Conservation (phyloP, 495 filamentous ascomycete genomes). For the Polyplosphaeria fusca region DNA sequence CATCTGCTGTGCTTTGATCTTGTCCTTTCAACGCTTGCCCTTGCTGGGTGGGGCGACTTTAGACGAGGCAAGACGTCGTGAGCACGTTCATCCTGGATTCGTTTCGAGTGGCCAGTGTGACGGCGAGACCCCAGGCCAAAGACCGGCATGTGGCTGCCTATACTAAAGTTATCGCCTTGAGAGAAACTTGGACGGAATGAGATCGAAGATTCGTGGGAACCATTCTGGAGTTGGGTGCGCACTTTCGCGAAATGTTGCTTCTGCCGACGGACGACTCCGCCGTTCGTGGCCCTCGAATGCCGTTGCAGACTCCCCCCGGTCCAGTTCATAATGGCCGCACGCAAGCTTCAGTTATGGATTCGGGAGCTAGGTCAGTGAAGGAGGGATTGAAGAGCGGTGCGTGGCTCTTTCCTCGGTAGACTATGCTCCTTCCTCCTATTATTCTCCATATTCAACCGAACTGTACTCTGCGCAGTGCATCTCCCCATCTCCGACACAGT, state of each 20-base stretch:
- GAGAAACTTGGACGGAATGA: constrained; percentile 24
- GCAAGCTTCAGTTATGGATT: no score
- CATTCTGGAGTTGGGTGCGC: constrained; percentile 27
- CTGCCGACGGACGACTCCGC: constrained; percentile 23
- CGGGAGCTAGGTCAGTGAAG: no score
- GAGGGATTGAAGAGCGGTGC: no score
- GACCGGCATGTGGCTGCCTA: constrained; percentile 6
- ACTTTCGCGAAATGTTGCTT: constrained; percentile 33
- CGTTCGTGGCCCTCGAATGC: constrained; percentile 14
- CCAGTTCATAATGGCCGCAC: constrained; percentile 36
- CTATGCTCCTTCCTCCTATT: no score
- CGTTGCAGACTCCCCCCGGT: constrained; percentile 34
- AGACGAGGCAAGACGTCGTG: neutral
- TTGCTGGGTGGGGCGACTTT: neutral
- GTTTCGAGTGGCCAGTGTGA: constrained; percentile 17
- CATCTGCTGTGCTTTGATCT: no score
- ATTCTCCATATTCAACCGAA: no score
- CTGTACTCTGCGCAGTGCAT: no score
- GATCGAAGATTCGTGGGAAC: neutral
- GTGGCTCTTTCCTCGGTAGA: no score
- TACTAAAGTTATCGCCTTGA: constrained; percentile 2
- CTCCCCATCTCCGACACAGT: no score
- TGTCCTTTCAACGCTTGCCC: neutral
- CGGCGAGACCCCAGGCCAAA: constrained; percentile 8
- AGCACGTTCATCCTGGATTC: neutral